phyloP scores from a whole-genome alignment of 75 land plant species.

The Isoetes taiwanensis region DNA sequence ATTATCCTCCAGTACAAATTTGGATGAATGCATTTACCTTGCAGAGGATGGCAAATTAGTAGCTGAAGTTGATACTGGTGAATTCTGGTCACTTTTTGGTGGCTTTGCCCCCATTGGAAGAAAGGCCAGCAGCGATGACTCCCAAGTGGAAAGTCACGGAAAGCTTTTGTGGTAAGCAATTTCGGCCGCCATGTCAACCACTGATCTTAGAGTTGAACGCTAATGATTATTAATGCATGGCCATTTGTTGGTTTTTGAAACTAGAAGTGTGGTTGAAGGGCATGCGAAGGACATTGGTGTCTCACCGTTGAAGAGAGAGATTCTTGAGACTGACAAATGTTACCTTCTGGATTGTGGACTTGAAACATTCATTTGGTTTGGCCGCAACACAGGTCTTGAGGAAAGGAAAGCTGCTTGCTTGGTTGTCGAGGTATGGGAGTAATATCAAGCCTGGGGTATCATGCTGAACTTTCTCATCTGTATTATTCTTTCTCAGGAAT shows the following conservation, averaged over 20 bases:
- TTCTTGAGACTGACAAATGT: constrained; percentile 70
- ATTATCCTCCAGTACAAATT: neutral
- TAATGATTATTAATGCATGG: neutral
- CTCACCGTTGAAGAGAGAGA: constrained; percentile 46
- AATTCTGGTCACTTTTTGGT: constrained; percentile 95
- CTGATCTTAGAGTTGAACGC: neutral
- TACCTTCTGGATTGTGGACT: constrained; percentile 74
- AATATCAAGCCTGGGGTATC: too few species aligned
- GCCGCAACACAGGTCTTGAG: constrained; percentile 76
- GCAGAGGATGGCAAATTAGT: constrained; percentile 91
- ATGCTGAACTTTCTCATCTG: neutral
- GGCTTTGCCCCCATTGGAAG: constrained; percentile 95
- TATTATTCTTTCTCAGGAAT: constrained; percentile 36
- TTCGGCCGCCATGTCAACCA: too few species aligned
- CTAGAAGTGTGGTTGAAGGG: constrained; percentile 64
- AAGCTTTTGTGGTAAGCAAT: neutral
- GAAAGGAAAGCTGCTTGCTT: constrained; percentile 61
- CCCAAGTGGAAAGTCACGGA: neutral
- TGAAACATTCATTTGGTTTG: constrained; percentile 85
- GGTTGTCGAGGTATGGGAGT: constrained; percentile 60
- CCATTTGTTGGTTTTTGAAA: constrained; percentile 9
- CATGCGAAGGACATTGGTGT: constrained; percentile 33
- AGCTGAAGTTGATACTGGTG: constrained; percentile 93
- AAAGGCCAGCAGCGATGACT: constrained; percentile 29
- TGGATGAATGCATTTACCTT: neutral